These are phyloP conservation scores for Ustilago shanxiensis DNA, from an alignment of 1,284 basidiomycete genomes.

Conservation along the genomic window DNA sequence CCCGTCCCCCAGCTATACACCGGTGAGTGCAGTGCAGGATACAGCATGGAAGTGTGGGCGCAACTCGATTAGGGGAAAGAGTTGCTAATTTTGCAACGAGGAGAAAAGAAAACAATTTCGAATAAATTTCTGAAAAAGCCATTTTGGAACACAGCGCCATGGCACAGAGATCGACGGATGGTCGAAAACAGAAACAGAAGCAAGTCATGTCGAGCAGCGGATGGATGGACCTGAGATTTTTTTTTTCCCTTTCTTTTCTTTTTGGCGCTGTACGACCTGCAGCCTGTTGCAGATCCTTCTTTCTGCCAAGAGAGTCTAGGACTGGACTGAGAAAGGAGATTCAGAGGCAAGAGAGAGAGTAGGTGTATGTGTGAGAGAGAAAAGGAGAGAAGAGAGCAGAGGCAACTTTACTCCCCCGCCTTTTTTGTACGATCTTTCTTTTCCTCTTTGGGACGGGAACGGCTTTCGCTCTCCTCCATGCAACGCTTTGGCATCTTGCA, in stretches of 20 bases:
- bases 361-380: neutral
- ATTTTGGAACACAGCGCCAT: neutral
- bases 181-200: neutral
- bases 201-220: neutral
- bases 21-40: too few relatives aligned
- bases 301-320: too few relatives aligned
- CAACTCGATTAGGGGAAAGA: neutral
- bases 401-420: slow-evolving; percentile 3
- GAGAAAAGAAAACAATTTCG: neutral
- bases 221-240: neutral
- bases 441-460: neutral
- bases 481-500: neutral
- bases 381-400: too few relatives aligned
- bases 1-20: neutral
- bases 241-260: too few relatives aligned
- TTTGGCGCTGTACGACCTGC: neutral
- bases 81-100: neutral
- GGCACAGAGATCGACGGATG: slow-evolving; percentile 1
- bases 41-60: too few relatives aligned
- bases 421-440: neutral
- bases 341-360: too few relatives aligned
- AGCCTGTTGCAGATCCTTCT: neutral
- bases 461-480: neutral
- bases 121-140: too few relatives aligned
- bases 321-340: too few relatives aligned